Evolutionary conservation across 352 stramenopile genomes (phyloP).

Genomic region (Phytophthora citrophthora): DNA sequence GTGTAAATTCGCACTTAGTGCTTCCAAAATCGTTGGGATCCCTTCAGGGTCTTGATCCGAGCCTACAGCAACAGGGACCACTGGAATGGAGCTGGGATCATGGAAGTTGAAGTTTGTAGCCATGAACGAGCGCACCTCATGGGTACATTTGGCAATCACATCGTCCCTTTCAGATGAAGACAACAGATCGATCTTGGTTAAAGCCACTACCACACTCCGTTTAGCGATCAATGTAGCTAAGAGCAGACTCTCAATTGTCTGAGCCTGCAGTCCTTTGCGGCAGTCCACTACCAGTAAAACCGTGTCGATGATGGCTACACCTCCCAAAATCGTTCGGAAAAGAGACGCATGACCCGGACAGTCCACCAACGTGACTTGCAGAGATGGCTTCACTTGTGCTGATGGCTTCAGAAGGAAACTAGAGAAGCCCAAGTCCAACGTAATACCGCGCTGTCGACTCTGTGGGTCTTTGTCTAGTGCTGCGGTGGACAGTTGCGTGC

Average conservation of each 20-base stretch:
- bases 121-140: slow-evolving; percentile 65
- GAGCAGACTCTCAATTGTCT: slow-evolving; percentile 98
- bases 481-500: slow-evolving; percentile 97
- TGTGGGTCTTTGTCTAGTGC: slow-evolving; percentile 98
- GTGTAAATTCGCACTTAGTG: slow-evolving; percentile 43
- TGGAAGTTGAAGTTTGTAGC: slow-evolving; percentile 27
- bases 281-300: slow-evolving; percentile 97
- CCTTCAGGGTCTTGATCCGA: slow-evolving; percentile 49
- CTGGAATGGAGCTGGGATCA: slow-evolving; percentile 39
- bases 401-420: slow-evolving; percentile 86
- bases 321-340: slow-evolving; percentile 99
- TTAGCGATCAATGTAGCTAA: slow-evolving; percentile 93
- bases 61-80: slow-evolving; percentile 86
- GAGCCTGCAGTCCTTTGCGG: slow-evolving; percentile 97
- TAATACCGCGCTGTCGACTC: slow-evolving; percentile 97
- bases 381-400: slow-evolving; percentile 21
- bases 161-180: slow-evolving; percentile 33
- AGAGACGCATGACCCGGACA: slow-evolving; percentile 98
- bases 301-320: slow-evolving; percentile 99
- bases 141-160: slow-evolving; percentile 67
- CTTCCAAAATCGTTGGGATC: slow-evolving; percentile 51
- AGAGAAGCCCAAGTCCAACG: slow-evolving; percentile 98
- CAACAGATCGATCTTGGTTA: slow-evolving; percentile 99
- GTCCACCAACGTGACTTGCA: slow-evolving; percentile 96
- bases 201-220: slow-evolving; percentile 90